phyloP scores from a whole-genome alignment of 2,329 filamentous ascomycete genomes.

The Sordariomycetes sp. region DNA sequence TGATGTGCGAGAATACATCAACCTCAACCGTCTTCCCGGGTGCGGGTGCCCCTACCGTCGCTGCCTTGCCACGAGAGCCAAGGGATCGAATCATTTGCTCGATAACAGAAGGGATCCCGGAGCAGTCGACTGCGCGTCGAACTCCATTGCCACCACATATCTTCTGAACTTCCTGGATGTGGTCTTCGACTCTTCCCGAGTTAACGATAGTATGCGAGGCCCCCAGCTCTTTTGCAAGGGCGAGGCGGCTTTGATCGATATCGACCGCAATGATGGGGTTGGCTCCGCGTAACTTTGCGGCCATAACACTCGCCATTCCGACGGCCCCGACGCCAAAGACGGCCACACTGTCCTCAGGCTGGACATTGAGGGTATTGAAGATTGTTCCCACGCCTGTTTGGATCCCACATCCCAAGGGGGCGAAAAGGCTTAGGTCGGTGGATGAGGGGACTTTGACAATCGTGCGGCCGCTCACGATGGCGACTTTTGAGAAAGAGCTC shows the following conservation, averaged over 20 bases:
- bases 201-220: slow-evolving; percentile 21
- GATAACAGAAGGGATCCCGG: too few species aligned
- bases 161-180: slow-evolving; percentile 16
- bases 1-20: too few species aligned
- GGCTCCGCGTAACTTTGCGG: slow-evolving; percentile 15
- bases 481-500: slow-evolving; percentile 29
- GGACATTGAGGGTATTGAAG: slow-evolving; percentile 16
- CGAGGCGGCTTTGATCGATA: slow-evolving; percentile 13
- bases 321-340: slow-evolving; percentile 24
- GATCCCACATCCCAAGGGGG: slow-evolving; percentile 19
- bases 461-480: background rate
- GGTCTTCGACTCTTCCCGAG: slow-evolving; percentile 6
- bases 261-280: slow-evolving; percentile 19
- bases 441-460: slow-evolving; percentile 1
- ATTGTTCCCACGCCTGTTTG: slow-evolving; percentile 26
- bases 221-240: slow-evolving; percentile 18
- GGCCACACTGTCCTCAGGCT: slow-evolving; percentile 14
- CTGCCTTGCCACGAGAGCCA: too few species aligned
- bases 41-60: too few species aligned
- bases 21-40: too few species aligned
- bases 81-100: too few species aligned
- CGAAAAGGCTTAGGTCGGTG: slow-evolving; percentile 1
- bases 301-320: slow-evolving; percentile 22
- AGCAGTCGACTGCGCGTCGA: too few species aligned
- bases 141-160: slow-evolving; percentile 39